These are phyloP conservation scores for Citrus maxima DNA, from an alignment of 345 rosid genomes.

Conservation along the genomic window DNA sequence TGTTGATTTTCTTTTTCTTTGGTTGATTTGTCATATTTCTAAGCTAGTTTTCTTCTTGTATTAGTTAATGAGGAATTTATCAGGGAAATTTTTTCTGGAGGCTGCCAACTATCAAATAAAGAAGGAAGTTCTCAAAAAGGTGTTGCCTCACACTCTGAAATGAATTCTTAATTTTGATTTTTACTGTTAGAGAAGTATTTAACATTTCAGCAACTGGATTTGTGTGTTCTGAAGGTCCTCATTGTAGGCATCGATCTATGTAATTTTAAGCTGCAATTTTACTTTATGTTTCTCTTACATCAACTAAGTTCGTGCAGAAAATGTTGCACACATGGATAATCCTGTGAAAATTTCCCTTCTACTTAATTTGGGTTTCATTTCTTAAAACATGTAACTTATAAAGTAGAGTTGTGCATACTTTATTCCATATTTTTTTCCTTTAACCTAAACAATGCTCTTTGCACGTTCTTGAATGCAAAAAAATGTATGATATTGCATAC, in stretches of 20 bases:
- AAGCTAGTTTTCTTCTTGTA: slow-evolving; percentile 15
- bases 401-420: background rate
- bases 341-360: background rate
- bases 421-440: background rate
- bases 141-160: slow-evolving; percentile 11
- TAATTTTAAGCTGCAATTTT: background rate
- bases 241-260: background rate
- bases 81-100: slow-evolving; percentile 56
- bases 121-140: slow-evolving; percentile 76
- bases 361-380: background rate
- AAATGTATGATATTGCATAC: background rate
- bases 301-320: background rate
- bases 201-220: background rate
- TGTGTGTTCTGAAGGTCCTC: background rate
- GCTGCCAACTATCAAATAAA: slow-evolving; percentile 87
- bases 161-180: too few species aligned
- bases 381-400: background rate
- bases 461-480: background rate
- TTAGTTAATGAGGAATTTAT: slow-evolving; percentile 62
- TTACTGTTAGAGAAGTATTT: background rate
- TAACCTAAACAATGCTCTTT: background rate
- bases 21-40: slow-evolving; percentile 6
- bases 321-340: background rate
- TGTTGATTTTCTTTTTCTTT: slow-evolving; percentile 1
- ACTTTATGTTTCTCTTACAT: background rate